Evolutionary conservation across 495 filamentous ascomycete genomes (phyloP).

Genomic region (Penicillium angulare): DNA sequence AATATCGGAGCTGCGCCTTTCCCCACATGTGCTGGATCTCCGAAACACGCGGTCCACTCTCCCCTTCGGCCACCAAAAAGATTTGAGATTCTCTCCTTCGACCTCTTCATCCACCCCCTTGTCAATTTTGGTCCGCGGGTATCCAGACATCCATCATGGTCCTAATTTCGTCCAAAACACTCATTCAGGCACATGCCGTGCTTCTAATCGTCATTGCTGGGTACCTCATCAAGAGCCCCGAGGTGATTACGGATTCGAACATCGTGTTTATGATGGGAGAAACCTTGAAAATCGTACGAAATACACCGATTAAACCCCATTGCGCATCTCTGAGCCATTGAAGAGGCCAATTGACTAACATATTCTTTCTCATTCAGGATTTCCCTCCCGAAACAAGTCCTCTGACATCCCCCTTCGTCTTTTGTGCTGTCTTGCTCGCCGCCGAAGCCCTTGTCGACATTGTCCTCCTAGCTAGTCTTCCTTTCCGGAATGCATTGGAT

Average conservation of each 20-base stretch:
- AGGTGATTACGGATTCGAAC: constrained; percentile 70
- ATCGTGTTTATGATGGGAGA: constrained; percentile 82
- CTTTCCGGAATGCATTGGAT: constrained; percentile 41
- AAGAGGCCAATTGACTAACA: constrained; percentile 24
- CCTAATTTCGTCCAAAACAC: constrained; percentile 69
- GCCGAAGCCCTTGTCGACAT: constrained; percentile 70
- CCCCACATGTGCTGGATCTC: constrained; percentile 16
- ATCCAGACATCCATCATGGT: constrained; percentile 56
- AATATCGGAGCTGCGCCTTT: constrained; percentile 14
- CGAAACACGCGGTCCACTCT: not conserved
- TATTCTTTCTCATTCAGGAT: constrained; percentile 31
- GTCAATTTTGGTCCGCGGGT: too few species aligned
- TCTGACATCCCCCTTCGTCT: constrained; percentile 60
- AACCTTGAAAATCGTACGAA: constrained; percentile 69
- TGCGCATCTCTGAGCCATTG: too few species aligned
- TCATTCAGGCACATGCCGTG: constrained; percentile 75
- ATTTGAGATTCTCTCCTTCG: too few species aligned
- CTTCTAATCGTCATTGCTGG: constrained; percentile 79
- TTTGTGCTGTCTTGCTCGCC: constrained; percentile 68
- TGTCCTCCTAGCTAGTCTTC: constrained; percentile 58
- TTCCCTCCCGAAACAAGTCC: constrained; percentile 58
- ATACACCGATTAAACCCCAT: not conserved
- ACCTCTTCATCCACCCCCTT: not conserved
- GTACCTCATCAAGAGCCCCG: constrained; percentile 74
- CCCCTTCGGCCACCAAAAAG: not conserved